A percentile compares a stretch with the other conserved stretches of the same genome.
Conservation (phyloP, 805 yeast genomes). For the Wickerhamomyces mucosus region DNA sequence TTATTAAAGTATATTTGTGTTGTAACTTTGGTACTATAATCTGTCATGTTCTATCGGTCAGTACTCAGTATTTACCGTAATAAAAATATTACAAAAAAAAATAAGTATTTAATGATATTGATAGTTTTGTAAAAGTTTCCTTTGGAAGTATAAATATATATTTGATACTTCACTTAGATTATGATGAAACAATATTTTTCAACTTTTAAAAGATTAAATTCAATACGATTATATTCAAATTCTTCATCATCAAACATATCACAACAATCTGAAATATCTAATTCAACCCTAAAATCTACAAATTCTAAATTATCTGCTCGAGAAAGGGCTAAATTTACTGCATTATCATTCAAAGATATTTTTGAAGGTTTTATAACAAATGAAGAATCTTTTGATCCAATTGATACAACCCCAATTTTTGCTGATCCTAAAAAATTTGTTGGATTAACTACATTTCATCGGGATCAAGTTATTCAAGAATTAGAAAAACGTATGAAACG, state of each 20-base stretch:
- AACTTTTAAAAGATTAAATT: too few relatives aligned
- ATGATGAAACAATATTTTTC: too few relatives aligned
- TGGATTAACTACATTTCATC: slow-evolving; percentile 33
- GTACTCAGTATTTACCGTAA: too few relatives aligned
- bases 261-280: not conserved
- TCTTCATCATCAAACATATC: not conserved
- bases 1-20: too few relatives aligned
- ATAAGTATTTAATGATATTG: too few relatives aligned
- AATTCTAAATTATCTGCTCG: slow-evolving; percentile 8
- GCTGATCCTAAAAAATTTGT: slow-evolving; percentile 26
- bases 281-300: not conserved
- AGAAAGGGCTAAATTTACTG: slow-evolving; percentile 17
- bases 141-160: too few relatives aligned
- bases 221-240: too few relatives aligned
- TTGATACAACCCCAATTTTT: slow-evolving; percentile 34
- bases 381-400: slow-evolving; percentile 37
- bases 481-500: slow-evolving; percentile 37
- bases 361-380: slow-evolving; percentile 22
- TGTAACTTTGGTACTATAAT: too few relatives aligned
- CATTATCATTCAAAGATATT: slow-evolving; percentile 17
- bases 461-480: slow-evolving; percentile 48
- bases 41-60: too few relatives aligned
- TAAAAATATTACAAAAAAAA: too few relatives aligned
- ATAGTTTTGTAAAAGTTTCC: too few relatives aligned
- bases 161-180: too few relatives aligned